Percentiles rank a stretch among this genome's conserved stretches.
These are phyloP conservation scores for Monosporascus sp. DNA, from an alignment of 2,329 filamentous ascomycete genomes.

Conservation along the genomic window DNA sequence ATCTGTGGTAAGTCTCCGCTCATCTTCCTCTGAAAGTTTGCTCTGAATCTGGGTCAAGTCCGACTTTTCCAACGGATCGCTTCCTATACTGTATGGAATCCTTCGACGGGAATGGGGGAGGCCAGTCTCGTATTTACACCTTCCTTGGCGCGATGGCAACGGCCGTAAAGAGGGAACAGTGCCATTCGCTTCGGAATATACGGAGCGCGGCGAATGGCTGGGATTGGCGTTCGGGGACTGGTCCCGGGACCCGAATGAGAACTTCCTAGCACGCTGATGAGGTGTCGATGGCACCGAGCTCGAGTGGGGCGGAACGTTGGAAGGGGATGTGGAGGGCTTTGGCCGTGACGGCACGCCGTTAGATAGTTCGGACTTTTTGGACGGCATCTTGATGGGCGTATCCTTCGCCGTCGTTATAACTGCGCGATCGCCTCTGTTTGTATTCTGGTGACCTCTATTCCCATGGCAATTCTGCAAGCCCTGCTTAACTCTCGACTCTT, in stretches of 20 bases:
- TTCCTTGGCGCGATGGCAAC: slow-evolving; percentile 50
- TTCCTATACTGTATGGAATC: slow-evolving; percentile 89
- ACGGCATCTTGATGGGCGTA: slow-evolving; percentile 42
- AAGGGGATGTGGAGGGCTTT: slow-evolving; percentile 31
- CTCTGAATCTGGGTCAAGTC: slow-evolving; percentile 68
- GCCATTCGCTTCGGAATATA: slow-evolving; percentile 82
- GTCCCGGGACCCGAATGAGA: slow-evolving; percentile 69
- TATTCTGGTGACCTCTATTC: slow-evolving; percentile 52
- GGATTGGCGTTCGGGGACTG: slow-evolving; percentile 74
- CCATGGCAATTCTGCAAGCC: slow-evolving; percentile 55
- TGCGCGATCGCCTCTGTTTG: slow-evolving; percentile 56
- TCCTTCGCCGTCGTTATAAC: slow-evolving; percentile 54
- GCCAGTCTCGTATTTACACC: slow-evolving; percentile 86
- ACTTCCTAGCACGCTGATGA: slow-evolving; percentile 78
- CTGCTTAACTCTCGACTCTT: slow-evolving; percentile 43
- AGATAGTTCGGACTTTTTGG: slow-evolving; percentile 33
- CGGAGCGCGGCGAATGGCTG: slow-evolving; percentile 82
- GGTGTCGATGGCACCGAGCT: slow-evolving; percentile 92
- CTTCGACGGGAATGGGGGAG: slow-evolving; percentile 75
- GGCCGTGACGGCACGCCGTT: slow-evolving; percentile 19
- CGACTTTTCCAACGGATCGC: slow-evolving; percentile 67
- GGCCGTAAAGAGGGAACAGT: slow-evolving; percentile 63
- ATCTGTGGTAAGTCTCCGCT: slow-evolving; percentile 69
- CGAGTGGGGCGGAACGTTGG: slow-evolving; percentile 58
- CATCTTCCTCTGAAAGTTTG: slow-evolving; percentile 65